Percentiles rank a stretch among this genome's conserved stretches.
Evolutionary conservation across 2,329 filamentous ascomycete species (phyloP).

Genomic region (Ophiostoma sp.): DNA sequence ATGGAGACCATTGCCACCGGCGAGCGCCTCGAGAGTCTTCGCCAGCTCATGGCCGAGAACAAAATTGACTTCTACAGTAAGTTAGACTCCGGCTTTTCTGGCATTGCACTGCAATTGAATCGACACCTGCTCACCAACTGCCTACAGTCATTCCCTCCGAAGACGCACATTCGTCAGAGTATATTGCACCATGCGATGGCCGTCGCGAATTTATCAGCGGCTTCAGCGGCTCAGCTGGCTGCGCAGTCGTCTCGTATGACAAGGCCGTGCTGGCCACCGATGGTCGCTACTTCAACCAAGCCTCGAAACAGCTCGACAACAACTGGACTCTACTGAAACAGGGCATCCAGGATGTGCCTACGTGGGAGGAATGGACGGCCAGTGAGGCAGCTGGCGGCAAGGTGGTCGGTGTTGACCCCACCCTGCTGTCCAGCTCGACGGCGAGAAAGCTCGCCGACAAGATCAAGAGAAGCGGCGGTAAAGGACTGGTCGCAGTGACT

Average conservation of each 20-base stretch:
- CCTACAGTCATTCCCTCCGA: constrained; percentile 82
- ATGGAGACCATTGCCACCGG: constrained; percentile 80
- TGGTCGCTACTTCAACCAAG: constrained; percentile 97
- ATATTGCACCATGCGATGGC: constrained; percentile 92
- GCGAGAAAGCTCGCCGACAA: constrained; percentile 72
- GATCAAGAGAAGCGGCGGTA: constrained; percentile 79
- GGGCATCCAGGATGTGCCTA: constrained; percentile 86
- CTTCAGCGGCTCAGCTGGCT: constrained; percentile 92
- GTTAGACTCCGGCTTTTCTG: constrained; percentile 24
- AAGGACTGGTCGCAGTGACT: constrained; percentile 66
- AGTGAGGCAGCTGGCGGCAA: constrained; percentile 84
- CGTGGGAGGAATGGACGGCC: constrained; percentile 94
- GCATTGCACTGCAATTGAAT: neutral
- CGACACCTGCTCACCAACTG: neutral
- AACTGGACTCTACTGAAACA: constrained; percentile 94
- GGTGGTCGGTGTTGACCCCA: constrained; percentile 83
- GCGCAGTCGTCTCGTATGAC: constrained; percentile 77
- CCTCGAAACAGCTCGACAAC: constrained; percentile 77
- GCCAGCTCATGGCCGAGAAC: constrained; percentile 79
- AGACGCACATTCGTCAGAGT: constrained; percentile 96
- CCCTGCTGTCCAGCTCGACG: constrained; percentile 65
- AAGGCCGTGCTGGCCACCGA: constrained; percentile 91
- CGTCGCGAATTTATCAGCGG: constrained; percentile 87
- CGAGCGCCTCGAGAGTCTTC: constrained; percentile 66
- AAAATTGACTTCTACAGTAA: constrained; percentile 90